Percentiles rank a stretch among this genome's conserved stretches.
Conservation (phyloP, 805 yeast species). For the Saccharomycopsis sp. region DNA sequence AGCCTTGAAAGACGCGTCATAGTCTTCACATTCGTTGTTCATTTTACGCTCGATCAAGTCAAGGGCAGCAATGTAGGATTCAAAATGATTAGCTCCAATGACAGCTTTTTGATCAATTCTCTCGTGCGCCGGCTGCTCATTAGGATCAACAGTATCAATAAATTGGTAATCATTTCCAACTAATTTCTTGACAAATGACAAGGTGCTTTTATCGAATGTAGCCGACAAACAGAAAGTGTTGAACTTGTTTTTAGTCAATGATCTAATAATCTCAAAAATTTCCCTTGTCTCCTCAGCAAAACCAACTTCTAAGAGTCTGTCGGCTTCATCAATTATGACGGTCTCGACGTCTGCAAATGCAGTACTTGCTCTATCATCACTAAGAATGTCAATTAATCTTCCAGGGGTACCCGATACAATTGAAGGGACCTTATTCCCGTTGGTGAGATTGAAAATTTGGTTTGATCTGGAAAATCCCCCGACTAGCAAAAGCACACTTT, state of each 20-base stretch:
- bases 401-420: constrained; percentile 89
- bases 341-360: constrained; percentile 44
- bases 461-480: constrained; percentile 2
- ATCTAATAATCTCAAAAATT: constrained; percentile 45
- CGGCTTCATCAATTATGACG: constrained; percentile 87
- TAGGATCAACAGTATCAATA: constrained; percentile 67
- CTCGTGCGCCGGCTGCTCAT: constrained; percentile 74
- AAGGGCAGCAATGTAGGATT: constrained; percentile 53
- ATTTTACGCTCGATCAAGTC: constrained; percentile 39
- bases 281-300: constrained; percentile 60
- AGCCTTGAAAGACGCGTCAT: constrained; percentile 53
- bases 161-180: constrained; percentile 49
- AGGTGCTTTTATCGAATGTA: constrained; percentile 67
- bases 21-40: constrained; percentile 24
- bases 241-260: constrained; percentile 30
- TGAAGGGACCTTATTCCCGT: constrained; percentile 36
- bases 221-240: constrained; percentile 83
- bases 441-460: constrained; percentile 32
- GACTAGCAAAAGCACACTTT: constrained; percentile 21
- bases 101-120: constrained; percentile 64
- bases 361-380: constrained; percentile 37
- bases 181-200: constrained; percentile 52
- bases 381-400: constrained; percentile 58
- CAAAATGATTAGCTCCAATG: constrained; percentile 45
- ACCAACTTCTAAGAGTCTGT: constrained; percentile 74